Evolutionary conservation across 306 rosid species (phyloP), one percentile per base, ranked within the genome.

Genomic region (Glycyrrhiza uralensis): DNA sequence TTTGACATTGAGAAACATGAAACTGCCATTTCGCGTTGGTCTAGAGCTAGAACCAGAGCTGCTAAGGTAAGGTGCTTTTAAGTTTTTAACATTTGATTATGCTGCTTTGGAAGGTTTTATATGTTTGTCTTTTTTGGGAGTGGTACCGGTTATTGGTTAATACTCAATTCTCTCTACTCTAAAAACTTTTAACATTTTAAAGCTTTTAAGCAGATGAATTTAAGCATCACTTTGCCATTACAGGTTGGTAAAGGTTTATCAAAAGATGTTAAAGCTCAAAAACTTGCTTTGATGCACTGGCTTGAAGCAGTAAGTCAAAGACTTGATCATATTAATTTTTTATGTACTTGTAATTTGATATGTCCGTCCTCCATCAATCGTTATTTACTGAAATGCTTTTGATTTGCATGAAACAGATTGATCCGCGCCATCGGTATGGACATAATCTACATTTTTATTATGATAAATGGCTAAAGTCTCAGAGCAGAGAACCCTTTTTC

Each of bases 361-460:
- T 29, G 24, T 69, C 28, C 26, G 13, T 33, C 46, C 49, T 49
- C 10, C 10, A 6, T 14, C 38, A 8, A n/a, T 17, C 33, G 42
- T 29, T 42, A 45, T 33, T 73, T 73, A 35, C 42, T 49, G 10
- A 73, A 22, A 33, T 20, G n/a, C 28, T 47, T 49, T 61, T 35
- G 5, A 19, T 73, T 26, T 49, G 52, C 11, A 35, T 42, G 23
- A 59, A 79, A 81, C 82, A 93, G 96, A 90, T 93, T 12, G 98
- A 93, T 81, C 97, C 98, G 12, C 81, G 92, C 7, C 98, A 93
- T 81, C 97, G 97, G 12, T 93, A 90, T 61, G 97, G 98, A 10
- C 98, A 93, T 79, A 93, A 93, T 78, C 98, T 93, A 83, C 96
- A 88, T 55, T 90, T 90, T 56, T 93, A 90, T 62, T 93, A 90